Conservation (phyloP, 2,329 filamentous ascomycete genomes). For the Colletotrichum higginsianum region DNA sequence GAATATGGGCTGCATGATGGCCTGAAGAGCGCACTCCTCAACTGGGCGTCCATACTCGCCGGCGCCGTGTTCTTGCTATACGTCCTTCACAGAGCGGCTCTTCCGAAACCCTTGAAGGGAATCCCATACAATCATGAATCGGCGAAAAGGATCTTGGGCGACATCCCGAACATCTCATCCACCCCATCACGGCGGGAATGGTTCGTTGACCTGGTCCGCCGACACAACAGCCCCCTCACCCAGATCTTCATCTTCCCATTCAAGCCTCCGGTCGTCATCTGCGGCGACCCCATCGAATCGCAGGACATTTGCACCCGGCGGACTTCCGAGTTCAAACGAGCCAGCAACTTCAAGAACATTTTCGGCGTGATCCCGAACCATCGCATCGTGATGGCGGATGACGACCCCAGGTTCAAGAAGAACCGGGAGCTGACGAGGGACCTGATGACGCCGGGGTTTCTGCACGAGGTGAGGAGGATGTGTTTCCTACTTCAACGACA, state of each 20-base stretch:
- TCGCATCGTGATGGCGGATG: constrained; percentile 53
- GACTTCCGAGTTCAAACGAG: constrained; percentile 52
- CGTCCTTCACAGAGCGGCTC: constrained; percentile 4
- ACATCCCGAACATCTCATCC: constrained; percentile 39
- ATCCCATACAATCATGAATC: constrained; percentile 49
- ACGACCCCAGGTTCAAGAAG: constrained; percentile 50
- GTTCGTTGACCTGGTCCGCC: constrained; percentile 46
- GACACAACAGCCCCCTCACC: constrained; percentile 47
- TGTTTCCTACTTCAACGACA: not conserved
- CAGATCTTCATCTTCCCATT: constrained; percentile 54
- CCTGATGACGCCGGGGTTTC: constrained; percentile 56
- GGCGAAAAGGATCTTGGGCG: constrained; percentile 44
- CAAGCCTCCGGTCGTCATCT: constrained; percentile 48
- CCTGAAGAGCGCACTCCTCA: not conserved
- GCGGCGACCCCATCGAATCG: constrained; percentile 51
- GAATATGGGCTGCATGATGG: not conserved
- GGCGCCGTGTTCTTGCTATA: not conserved
- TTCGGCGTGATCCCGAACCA: constrained; percentile 46
- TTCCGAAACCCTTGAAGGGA: constrained; percentile 49
- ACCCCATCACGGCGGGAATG: constrained; percentile 45
- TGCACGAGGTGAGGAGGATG: constrained; percentile 45
- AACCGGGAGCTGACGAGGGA: constrained; percentile 54
- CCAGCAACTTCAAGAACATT: constrained; percentile 33
- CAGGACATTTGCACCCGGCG: constrained; percentile 52
- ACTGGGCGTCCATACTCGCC: not conserved